Evolutionary conservation across 805 yeast species (phyloP).

Genomic region (Blastobotrys muscicola): DNA sequence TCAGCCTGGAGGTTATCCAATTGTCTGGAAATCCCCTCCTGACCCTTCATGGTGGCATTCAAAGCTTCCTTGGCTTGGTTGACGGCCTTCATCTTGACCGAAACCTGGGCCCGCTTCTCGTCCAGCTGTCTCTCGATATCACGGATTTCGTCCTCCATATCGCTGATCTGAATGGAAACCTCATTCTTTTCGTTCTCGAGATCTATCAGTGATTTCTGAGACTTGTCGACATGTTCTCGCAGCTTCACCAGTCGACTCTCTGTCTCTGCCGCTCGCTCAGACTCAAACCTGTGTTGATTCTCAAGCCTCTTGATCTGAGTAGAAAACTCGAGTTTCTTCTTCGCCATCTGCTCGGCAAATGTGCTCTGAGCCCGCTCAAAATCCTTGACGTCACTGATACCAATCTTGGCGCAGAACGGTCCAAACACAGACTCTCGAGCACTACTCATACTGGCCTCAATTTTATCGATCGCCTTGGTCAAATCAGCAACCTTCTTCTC

Average conservation of each 20-base stretch:
- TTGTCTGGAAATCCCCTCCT: constrained; percentile 26
- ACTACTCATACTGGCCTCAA: constrained; percentile 8
- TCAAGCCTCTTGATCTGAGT: constrained; percentile 53
- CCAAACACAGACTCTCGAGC: constrained; percentile 24
- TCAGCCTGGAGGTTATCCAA: constrained; percentile 39
- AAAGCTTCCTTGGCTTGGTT: constrained; percentile 28
- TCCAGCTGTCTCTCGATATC: constrained; percentile 8
- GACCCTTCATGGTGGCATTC: constrained; percentile 18
- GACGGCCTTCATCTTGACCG: constrained; percentile 11
- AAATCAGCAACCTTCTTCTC: constrained; percentile 12
- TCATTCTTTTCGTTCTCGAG: constrained; percentile 26
- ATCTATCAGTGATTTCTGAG: constrained; percentile 30
- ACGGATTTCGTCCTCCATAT: not conserved
- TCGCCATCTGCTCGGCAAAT: constrained; percentile 14
- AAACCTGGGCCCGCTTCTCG: constrained; percentile 30
- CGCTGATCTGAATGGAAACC: constrained; percentile 21
- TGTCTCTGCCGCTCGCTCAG: constrained; percentile 47
- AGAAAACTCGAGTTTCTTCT: constrained; percentile 41
- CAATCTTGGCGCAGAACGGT: constrained; percentile 46
- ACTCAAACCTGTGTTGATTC: constrained; percentile 56
- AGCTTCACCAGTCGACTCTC: constrained; percentile 34
- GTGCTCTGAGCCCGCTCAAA: constrained; percentile 62
- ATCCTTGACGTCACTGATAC: constrained; percentile 48
- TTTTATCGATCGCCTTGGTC: not conserved
- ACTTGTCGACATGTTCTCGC: constrained; percentile 28